These are phyloP conservation scores for Rugosomyces carneus DNA, from an alignment of 1,284 basidiomycete species.

Conservation along the genomic window DNA sequence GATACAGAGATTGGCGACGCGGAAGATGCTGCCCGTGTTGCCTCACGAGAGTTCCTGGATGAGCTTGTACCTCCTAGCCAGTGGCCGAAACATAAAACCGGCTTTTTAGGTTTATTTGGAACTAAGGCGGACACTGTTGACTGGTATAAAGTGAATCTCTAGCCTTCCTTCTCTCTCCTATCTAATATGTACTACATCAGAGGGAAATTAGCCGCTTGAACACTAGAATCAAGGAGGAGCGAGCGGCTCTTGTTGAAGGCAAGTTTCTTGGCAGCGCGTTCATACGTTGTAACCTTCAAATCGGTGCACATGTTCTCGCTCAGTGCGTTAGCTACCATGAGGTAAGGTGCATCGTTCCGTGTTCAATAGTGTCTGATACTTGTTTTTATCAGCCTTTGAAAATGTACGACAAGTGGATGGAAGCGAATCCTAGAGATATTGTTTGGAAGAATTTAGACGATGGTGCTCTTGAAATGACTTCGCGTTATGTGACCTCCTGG, in stretches of 20 bases:
- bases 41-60: constrained; percentile 33
- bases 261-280: constrained; percentile 65
- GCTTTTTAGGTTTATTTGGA: constrained; percentile 54
- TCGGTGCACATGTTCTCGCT: constrained; percentile 68
- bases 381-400: constrained; percentile 32
- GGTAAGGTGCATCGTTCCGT: constrained; percentile 20
- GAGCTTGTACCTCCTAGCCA: constrained; percentile 49
- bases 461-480: constrained; percentile 40
- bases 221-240: constrained; percentile 36
- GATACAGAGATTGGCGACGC: constrained; percentile 25
- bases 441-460: constrained; percentile 55
- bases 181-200: constrained; percentile 18
- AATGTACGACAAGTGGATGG: constrained; percentile 63
- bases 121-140: constrained; percentile 71
- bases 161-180: background rate
- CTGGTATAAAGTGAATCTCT: constrained; percentile 47
- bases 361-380: constrained; percentile 1
- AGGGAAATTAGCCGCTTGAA: constrained; percentile 49
- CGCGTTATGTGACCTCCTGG: constrained; percentile 41
- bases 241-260: constrained; percentile 40
- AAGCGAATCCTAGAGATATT: constrained; percentile 67
- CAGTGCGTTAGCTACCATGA: constrained; percentile 56
- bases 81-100: constrained; percentile 57
- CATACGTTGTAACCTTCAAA: constrained; percentile 75
- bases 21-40: constrained; percentile 16